Conservation (phyloP, 2,329 filamentous ascomycete genomes). For the Exophiala aquamarina region DNA sequence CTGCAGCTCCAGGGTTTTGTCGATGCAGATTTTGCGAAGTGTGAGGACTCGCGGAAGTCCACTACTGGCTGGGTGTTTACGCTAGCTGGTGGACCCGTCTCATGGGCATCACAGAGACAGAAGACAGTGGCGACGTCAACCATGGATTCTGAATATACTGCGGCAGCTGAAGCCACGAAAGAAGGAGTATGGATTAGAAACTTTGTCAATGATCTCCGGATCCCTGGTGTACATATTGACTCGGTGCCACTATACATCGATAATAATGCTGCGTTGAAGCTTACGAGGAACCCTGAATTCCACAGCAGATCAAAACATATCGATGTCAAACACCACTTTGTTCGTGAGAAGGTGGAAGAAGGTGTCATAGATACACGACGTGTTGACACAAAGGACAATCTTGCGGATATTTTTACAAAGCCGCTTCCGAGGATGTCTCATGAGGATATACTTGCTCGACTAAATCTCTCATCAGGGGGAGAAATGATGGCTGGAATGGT, state of each 20-base stretch:
- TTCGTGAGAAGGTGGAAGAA: slow-evolving; percentile 3
- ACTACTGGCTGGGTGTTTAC: slow-evolving; percentile 29
- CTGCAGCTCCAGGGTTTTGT: not conserved
- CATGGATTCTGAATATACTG: slow-evolving; percentile 29
- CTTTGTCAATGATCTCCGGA: slow-evolving; percentile 13
- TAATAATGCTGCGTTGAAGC: slow-evolving; percentile 13
- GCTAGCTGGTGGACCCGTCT: slow-evolving; percentile 27
- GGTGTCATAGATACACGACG: slow-evolving; percentile 4
- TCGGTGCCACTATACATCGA: slow-evolving; percentile 8
- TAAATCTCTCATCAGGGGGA: no score
- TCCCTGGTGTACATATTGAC: not conserved
- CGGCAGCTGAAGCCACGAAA: slow-evolving; percentile 5
- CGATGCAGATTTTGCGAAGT: slow-evolving; percentile 7
- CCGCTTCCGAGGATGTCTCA: not conserved
- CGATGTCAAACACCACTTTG: slow-evolving; percentile 15
- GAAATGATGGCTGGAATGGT: no score
- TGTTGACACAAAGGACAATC: slow-evolving; percentile 10
- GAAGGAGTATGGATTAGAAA: slow-evolving; percentile 11
- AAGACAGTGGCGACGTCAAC: slow-evolving; percentile 25
- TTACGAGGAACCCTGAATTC: slow-evolving; percentile 10
- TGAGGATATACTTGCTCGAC: no score
- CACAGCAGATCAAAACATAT: slow-evolving; percentile 17
- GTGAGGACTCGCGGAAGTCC: slow-evolving; percentile 13
- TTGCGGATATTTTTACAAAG: slow-evolving; percentile 14
- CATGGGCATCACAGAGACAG: slow-evolving; percentile 28